Base-by-base conservation (phyloP, 768 basidiomycete genomes). In the Gymnopilus junonius region DNA sequence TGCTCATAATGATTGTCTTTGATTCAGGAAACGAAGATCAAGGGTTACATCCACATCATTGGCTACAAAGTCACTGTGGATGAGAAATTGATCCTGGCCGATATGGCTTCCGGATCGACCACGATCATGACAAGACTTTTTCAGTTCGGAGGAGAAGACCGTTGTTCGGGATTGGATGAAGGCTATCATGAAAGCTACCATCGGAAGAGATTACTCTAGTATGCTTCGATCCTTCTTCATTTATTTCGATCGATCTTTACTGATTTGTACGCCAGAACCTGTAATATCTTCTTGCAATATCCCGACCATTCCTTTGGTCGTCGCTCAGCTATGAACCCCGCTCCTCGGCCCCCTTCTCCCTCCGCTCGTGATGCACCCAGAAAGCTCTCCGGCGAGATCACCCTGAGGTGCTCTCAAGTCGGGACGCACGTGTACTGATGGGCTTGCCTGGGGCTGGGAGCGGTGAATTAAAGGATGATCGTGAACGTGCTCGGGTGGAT, bases 151-250 rank as follows among this genome's bases (percentile, higher is more conserved):
- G 25, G 95, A 98, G 70, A 93, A 94, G 75, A 70, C 78, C 1
- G 77, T 87, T 37, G 84, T 97, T 53, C 87, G 97, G n/a, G 94
- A 94, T 67, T 99, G 97, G 97, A 99, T 99, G 97, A 99, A 99
- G 79, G 94, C 96, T 8, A 87, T 99, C 67, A 98, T 99, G 94
- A 99, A 99, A 74, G 94, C 97, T 2, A 98, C 97, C 12, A 99
- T 99, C 68, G 90, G 87, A 8, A 82, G 97, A 59, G 97, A 99
- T 74, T 97, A 96, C 72, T 85, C 90, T 10, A 91, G 95, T 96
- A 69, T 40, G n/a, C n/a, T n/a, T n/a, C n/a, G 17, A 27, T 42
- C 12, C 34, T 58, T 31, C 48, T 8, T 39, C 43, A 39, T 27
- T 11, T 7, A 31, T 27, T 8, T 50, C n/a, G 20, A 53, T 11